Base-by-base conservation (phyloP, 768 basidiomycete genomes). In the Boletus patriciae region DNA sequence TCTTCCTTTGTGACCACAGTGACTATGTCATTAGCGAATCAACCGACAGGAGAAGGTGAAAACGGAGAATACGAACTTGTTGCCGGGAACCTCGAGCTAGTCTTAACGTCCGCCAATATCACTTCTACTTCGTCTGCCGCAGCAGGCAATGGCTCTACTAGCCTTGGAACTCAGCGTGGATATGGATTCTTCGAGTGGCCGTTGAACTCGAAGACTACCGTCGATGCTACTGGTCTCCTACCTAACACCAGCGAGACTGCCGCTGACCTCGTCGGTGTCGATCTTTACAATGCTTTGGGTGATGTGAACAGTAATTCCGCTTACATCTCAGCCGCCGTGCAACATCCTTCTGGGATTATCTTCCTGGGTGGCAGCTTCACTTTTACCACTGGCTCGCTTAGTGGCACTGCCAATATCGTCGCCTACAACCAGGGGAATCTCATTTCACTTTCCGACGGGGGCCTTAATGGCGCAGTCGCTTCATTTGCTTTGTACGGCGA, bases 121-220 rank as follows among this genome's bases (percentile, higher is more conserved):
- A 79, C 78, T 21, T 68, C 69, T 36, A 79, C 78, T 21, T 68
- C 69, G 52, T 63, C 62, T 5, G 71, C 71, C 27, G n/a, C 46
- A 2, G 66, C 55, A 13, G 68, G 72, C 6, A 64, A 59, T 31
- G 73, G 67, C 33, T 66, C 73, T 8, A 68, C 73, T 3, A 70
- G 74, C 25, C 64, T 70, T 36, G 71, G 65, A 29, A 69, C 73
- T 13, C 76, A 77, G 37, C 76, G 69, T 21, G 85, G 85, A 3
- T 94, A 92, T 66, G 96, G 96, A 13, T 86, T 97, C 63, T 87
- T 91, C 60, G 96, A 98, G 70, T 98, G 90, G 90, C 84, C 88
- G 23, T 73, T 88, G 33, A 73, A 73, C 51, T 69, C 74, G 11
- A 71, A 73, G 2, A 55, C 70, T 3, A 70, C 74, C 34, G 71